Evolutionary conservation across 805 yeast genomes (phyloP).

Genomic region (Millerozyma acaciae): DNA sequence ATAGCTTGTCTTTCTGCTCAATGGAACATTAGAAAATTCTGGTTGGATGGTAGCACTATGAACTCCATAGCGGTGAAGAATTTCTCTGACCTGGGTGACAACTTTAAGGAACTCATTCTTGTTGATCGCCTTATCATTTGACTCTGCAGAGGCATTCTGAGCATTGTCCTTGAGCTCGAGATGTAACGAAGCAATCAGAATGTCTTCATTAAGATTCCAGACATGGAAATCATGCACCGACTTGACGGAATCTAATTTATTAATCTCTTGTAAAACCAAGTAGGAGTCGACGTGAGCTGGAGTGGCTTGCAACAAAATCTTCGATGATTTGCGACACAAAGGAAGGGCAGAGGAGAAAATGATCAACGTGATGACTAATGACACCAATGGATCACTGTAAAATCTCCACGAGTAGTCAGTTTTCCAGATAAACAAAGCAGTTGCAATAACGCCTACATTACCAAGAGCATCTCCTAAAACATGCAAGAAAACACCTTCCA

Average conservation of each 20-base stretch:
- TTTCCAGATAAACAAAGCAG: conserved; percentile 92
- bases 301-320: conserved; percentile 87
- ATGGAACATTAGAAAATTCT: conserved; percentile 50
- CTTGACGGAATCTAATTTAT: conserved; percentile 64
- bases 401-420: conserved; percentile 85
- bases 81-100: conserved; percentile 71
- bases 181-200: conserved; percentile 85
- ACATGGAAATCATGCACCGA: conserved; percentile 94
- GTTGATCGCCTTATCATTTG: conserved; percentile 19
- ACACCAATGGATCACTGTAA: conserved; percentile 82
- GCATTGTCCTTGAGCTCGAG: conserved; percentile 50
- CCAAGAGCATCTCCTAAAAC: conserved; percentile 96
- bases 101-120: conserved; percentile 51
- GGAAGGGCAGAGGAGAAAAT: conserved; percentile 92
- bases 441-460: conserved; percentile 83
- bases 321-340: conserved; percentile 77
- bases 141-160: conserved; percentile 5
- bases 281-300: conserved; percentile 81
- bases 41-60: conserved; percentile 97
- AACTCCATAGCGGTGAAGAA: conserved; percentile 79
- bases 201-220: conserved; percentile 90
- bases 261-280: conserved; percentile 64
- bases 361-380: conserved; percentile 79
- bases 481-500: conserved; percentile 96
- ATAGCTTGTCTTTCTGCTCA: conserved; percentile 15